Conservation (phyloP, 495 filamentous ascomycete species). For the Penicillium arizonense region DNA sequence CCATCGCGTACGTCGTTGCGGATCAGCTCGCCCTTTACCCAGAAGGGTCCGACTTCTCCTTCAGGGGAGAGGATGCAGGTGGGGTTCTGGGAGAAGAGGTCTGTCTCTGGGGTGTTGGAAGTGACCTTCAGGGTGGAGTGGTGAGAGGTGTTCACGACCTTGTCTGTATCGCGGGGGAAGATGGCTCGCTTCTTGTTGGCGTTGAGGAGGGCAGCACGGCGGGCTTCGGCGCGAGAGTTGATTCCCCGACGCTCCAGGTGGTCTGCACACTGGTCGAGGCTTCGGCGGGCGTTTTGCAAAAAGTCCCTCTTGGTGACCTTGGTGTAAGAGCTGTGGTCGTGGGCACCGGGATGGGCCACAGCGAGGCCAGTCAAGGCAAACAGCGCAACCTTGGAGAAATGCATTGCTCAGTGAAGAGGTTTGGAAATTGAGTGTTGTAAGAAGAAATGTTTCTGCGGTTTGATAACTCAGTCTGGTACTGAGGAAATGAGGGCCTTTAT, state of each 20-base stretch:
- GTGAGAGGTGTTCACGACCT: conserved; percentile 19
- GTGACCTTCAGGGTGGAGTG: conserved; percentile 14
- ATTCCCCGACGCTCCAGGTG: conserved; percentile 19
- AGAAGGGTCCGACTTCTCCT: conserved; percentile 31
- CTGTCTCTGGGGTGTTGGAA: conserved; percentile 13
- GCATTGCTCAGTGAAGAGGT: neutral
- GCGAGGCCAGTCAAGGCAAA: conserved; percentile 18
- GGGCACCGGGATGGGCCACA: conserved; percentile 21
- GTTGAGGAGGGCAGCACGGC: conserved; percentile 18
- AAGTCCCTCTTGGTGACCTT: conserved; percentile 15
- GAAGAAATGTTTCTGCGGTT: neutral
- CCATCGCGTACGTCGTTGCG: conserved; percentile 48
- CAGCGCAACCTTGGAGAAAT: conserved; percentile 13
- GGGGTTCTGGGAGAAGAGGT: conserved; percentile 21
- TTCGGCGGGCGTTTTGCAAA: conserved; percentile 17
- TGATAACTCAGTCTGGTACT: neutral
- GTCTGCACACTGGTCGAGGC: conserved; percentile 15
- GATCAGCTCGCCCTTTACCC: conserved; percentile 45
- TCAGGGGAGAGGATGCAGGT: conserved; percentile 26
- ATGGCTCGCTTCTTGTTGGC: conserved; percentile 14
- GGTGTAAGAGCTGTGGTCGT: conserved; percentile 16
- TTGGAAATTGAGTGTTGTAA: neutral
- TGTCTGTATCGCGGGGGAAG: conserved; percentile 15
- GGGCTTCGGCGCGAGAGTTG: conserved; percentile 20
- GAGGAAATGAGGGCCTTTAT: no score